Evolutionary conservation across 2,329 filamentous ascomycete genomes (phyloP), one percentile per base, ranked within the genome.

Genomic region (Penicillium frequentans): DNA sequence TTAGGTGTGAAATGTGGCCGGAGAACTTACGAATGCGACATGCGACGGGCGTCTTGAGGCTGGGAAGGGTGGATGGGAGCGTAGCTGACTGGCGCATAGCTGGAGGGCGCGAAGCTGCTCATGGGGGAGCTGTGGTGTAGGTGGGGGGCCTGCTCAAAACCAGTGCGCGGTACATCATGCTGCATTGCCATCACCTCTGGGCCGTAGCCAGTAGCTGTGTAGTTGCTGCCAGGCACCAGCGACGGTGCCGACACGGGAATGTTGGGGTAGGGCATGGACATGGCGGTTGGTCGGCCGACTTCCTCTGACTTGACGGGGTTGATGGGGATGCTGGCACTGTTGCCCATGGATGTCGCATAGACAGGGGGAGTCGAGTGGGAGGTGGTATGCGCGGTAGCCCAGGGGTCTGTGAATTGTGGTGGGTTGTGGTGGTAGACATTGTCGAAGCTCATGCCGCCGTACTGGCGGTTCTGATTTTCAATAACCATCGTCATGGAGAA

Each of bases 401-500:
- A 97, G 43, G 92, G 92, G 75, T 97, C 95, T 70, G 89, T 92
- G 80, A 97, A 97, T 64, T 95, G 89, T 63, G 90, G 86, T 42
- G 74, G 68, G 43, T 66, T 79, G 72, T 78, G 82, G 72, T 80
- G 83, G 73, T 90, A 86, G 82, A 92, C 87, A 74, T 86, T 84
- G 76, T 93, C 90, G 81, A 93, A 95, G 76, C 86, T 86, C 80
- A 96, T 83, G 73, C 84, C 85, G 71, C 84, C 90, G 79, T 89
- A 90, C 75, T 86, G 86, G 81, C 87, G 90, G 79, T 93, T 91
- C 76, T 92, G 90, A 71, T 87, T 86, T 80, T 96, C 91, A 81
- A 96, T 86, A 77, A 93, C 90, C 91, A 96, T 96, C 80, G 91
- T 95, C 92, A 96, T 96, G 76, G 77, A 86, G 79, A 64, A 67